phyloP scores from a whole-genome alignment of 2,329 filamentous ascomycete species.

The Penicillium janthinellum region DNA sequence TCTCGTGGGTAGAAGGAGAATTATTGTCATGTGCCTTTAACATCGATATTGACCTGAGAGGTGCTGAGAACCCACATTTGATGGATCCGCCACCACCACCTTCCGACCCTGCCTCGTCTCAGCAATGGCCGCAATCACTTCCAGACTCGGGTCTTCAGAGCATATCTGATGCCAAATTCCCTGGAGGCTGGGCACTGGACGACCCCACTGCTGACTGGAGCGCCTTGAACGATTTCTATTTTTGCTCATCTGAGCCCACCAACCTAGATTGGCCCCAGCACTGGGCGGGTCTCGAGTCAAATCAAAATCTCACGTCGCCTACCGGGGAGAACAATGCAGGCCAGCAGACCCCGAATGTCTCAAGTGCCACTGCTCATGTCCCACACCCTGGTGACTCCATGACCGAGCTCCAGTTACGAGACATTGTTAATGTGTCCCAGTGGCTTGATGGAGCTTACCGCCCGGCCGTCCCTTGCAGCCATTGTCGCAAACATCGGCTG shows the following conservation, averaged over 20 bases:
- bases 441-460: constrained; percentile 47
- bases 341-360: background rate
- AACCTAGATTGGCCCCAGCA: constrained; percentile 12
- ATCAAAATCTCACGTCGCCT: background rate
- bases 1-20: background rate
- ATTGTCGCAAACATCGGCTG: constrained; percentile 50
- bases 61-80: background rate
- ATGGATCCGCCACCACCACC: constrained; percentile 14
- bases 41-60: background rate
- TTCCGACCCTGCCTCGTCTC: constrained; percentile 4
- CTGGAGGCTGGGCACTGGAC: constrained; percentile 8
- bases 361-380: background rate
- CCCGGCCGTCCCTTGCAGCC: constrained; percentile 47
- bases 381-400: background rate
- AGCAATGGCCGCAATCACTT: constrained; percentile 13
- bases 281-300: constrained; percentile 10
- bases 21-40: background rate
- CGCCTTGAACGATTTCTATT: constrained; percentile 16
- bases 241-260: constrained; percentile 12
- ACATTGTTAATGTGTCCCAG: constrained; percentile 31
- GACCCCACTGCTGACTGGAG: constrained; percentile 2
- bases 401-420: background rate
- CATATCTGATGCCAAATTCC: constrained; percentile 7
- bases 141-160: constrained; percentile 12
- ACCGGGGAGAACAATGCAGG: background rate